phyloP scores from a whole-genome alignment of 208 protist species.

The Wallacemonas sp. region DNA sequence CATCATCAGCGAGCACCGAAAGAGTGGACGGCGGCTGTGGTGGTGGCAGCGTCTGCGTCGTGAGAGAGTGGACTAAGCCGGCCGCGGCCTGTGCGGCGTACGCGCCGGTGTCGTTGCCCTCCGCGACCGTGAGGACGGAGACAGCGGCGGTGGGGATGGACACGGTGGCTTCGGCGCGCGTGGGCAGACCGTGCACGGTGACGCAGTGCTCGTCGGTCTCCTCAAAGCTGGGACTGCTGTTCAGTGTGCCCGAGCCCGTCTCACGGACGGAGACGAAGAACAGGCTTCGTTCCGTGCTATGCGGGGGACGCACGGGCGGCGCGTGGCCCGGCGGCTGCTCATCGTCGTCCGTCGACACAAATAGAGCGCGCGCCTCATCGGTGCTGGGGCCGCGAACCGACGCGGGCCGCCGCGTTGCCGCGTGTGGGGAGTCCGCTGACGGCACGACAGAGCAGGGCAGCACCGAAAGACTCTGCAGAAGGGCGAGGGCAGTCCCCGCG shows the following conservation, averaged over 20 bases:
- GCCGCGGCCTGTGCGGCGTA: background rate
- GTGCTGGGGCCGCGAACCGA: too few relatives aligned
- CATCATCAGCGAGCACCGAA: too few relatives aligned
- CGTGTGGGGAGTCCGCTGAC: background rate
- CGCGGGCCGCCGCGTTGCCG: background rate
- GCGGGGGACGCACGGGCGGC: too few relatives aligned
- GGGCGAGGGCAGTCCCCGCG: background rate
- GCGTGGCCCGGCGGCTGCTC: too few relatives aligned
- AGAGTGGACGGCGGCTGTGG: background rate
- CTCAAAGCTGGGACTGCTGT: background rate
- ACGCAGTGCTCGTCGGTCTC: constrained; percentile 7
- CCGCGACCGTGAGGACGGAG: background rate
- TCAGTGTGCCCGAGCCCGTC: background rate
- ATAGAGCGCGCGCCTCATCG: background rate
- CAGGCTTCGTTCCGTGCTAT: too few relatives aligned
- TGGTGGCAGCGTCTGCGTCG: background rate
- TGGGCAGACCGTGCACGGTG: background rate
- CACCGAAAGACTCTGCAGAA: background rate
- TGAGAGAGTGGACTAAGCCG: background rate
- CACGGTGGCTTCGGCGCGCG: background rate
- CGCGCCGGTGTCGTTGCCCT: background rate
- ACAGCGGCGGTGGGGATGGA: background rate
- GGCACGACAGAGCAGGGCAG: too few relatives aligned
- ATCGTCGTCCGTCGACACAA: background rate
- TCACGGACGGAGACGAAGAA: too few relatives aligned